Base-by-base conservation (phyloP, 371 early-diverging fungal genomes). In the Gilbertella persicaria region DNA sequence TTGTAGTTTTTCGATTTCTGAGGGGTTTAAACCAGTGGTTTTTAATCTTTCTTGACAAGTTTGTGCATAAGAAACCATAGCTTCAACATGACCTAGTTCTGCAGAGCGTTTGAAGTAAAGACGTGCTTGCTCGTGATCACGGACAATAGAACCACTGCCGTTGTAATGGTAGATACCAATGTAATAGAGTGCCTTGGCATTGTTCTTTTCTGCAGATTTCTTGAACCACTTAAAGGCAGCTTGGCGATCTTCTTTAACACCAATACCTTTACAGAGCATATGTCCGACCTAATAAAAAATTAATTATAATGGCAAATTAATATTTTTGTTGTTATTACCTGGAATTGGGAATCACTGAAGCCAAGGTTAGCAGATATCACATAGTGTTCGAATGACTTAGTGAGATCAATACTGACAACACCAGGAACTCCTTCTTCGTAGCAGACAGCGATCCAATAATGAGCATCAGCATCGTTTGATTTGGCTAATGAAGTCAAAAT, bases 211-310 rank as follows among this genome's bases (percentile, higher is more conserved):
- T 20, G 79, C 78, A 17, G 86, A 74, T 25, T 74, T 75, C 26
- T 55, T 53, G 54, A 79, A 80, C 79, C 80, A 86, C 9, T 71
- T 47, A 44, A 79, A 67, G 0, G 87, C 85, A 23, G 64, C 68
- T 29, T 20, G 16, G 2, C 61, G 66, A 55, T 86, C 69, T 36
- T 68, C 65, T 3, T 52, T 37, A 14, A 79, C 78, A 13, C 85
- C 85, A 12, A 49, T 53, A 4, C 86, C 86, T 45, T 84, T 69
- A 7, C 73, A 66, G 10, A 78, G 63, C 74, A 77, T 72, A 16
- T 68, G 53, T 5, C 68, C 78, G n/a, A 76, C 66, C 76, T 76
- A 60, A 23, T 9, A 25, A 28, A 39, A 54, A 46, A 55, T 30
- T 12, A 50, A 30, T 30, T 42, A 20, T 13, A 46, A 44, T 28